These are phyloP conservation scores for Emergomyces africanus DNA, from an alignment of 2,329 filamentous ascomycete species.

Conservation along the genomic window DNA sequence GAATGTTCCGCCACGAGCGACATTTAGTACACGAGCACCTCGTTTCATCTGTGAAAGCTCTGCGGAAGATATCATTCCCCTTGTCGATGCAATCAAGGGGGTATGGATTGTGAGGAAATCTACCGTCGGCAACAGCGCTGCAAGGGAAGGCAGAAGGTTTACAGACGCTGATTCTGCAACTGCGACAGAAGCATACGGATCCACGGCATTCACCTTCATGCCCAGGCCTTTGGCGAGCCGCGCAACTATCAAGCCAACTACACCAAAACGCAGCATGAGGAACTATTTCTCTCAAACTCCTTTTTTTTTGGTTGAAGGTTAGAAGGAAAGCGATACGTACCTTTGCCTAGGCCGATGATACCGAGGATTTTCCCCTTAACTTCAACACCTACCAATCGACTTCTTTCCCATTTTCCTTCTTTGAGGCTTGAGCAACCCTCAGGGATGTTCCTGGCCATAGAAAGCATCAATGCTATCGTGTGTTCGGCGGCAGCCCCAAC, in stretches of 20 bases:
- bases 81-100: slow-evolving; percentile 62
- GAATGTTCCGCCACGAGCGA: slow-evolving; percentile 67
- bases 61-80: slow-evolving; percentile 55
- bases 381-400: slow-evolving; percentile 62
- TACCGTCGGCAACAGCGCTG: slow-evolving; percentile 49
- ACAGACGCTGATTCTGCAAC: slow-evolving; percentile 58
- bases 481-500: slow-evolving; percentile 71
- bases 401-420: slow-evolving; percentile 61
- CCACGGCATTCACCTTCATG: slow-evolving; percentile 62
- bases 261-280: not conserved
- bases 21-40: slow-evolving; percentile 62
- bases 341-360: slow-evolving; percentile 70
- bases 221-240: slow-evolving; percentile 65
- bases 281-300: not conserved
- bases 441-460: slow-evolving; percentile 60
- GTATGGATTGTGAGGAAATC: slow-evolving; percentile 77
- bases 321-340: slow-evolving; percentile 18
- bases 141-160: slow-evolving; percentile 44
- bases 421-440: slow-evolving; percentile 58
- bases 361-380: slow-evolving; percentile 65
- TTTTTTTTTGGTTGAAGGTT: not conserved
- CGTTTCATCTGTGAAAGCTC: slow-evolving; percentile 61
- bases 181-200: slow-evolving; percentile 65
- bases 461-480: slow-evolving; percentile 60
- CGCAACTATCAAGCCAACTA: slow-evolving; percentile 64